Evolutionary conservation across 1,139 yeast species (phyloP), one percentile per base, ranked within the genome.

Genomic region (Saccharomyces pastorianus): DNA sequence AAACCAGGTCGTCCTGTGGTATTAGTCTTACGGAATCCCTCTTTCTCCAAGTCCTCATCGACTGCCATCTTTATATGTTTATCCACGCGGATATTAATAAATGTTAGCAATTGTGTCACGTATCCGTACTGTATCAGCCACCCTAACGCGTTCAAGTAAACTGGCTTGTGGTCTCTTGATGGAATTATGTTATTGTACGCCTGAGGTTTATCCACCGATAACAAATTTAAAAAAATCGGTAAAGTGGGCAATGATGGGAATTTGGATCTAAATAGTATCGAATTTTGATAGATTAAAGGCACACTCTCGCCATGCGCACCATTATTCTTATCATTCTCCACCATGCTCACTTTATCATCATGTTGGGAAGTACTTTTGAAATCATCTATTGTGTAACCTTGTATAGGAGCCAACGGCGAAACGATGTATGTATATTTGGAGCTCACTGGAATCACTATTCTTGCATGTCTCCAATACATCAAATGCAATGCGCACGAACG

Each of bases 381-480:
- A 42, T 60, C 61, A 47, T 60, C 58, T 4, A 55, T 58, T 4
- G 60, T 54, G 6, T 52, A 50, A 6, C 77, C 73, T n/a, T 77
- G 73, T 41, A 85, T 73, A 0, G 96, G 95, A 0, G 97, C 95
- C 76, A 93, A 76, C 0, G 98, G 97, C 0, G 96, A 88, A 0
- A 89, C 87, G 17, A 86, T 83, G 66, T 89, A 93, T 0, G 83
- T 81, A 46, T 87, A 82, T 53, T 93, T 77, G 0, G 90, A 78
- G 56, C 82, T 83, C 34, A 93, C 67, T 0, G 99, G 98, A 5
- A 85, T 78, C 2, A 90, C 83, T 0, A 88, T 83, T 54, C 96
- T 76, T 0, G 98, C 98, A 53, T 95, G 75, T 63, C 97, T 78
- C 97, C 98, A 91, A 70, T 89, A 89, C 4, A 91, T 85, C 53